Evolutionary conservation across 192 early-diverging fungal genomes (phyloP).

Genomic region (Backusella luteola): DNA sequence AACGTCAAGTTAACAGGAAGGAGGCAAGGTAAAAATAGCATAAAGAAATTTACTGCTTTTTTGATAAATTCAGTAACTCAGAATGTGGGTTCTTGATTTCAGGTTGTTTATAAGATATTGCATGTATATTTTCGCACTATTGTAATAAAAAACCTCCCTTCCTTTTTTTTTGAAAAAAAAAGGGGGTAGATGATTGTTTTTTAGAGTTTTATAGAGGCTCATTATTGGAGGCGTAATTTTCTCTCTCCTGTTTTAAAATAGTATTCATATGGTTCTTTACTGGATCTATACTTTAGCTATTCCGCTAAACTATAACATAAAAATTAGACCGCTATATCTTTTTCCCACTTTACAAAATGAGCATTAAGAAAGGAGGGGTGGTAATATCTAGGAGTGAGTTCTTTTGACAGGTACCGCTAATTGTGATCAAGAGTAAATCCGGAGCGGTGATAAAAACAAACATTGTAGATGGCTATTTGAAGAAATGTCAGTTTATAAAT

Average conservation of each 20-base stretch:
- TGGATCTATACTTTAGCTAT: neutral
- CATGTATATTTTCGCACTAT: no score
- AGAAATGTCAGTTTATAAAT: no score
- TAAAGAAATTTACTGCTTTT: neutral
- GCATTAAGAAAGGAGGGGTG: neutral
- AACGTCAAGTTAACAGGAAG: neutral
- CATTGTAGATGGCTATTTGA: neutral
- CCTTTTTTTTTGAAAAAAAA: neutral
- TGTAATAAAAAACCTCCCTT: no score
- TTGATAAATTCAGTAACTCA: neutral
- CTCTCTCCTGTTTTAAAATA: neutral
- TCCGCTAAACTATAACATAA: neutral
- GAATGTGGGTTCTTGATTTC: neutral
- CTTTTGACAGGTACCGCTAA: neutral
- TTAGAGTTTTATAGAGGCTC: neutral
- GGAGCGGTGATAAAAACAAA: neutral
- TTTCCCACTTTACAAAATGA: neutral
- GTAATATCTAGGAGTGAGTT: neutral
- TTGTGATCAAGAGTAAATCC: neutral
- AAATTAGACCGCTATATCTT: neutral
- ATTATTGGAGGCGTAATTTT: neutral
- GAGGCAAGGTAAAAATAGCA: neutral
- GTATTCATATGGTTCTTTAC: neutral
- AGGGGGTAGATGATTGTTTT: neutral
- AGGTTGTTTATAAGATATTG: neutral